Evolutionary conservation across 2,329 filamentous ascomycete genomes (phyloP).

Genomic region (Metarhizium rileyi): DNA sequence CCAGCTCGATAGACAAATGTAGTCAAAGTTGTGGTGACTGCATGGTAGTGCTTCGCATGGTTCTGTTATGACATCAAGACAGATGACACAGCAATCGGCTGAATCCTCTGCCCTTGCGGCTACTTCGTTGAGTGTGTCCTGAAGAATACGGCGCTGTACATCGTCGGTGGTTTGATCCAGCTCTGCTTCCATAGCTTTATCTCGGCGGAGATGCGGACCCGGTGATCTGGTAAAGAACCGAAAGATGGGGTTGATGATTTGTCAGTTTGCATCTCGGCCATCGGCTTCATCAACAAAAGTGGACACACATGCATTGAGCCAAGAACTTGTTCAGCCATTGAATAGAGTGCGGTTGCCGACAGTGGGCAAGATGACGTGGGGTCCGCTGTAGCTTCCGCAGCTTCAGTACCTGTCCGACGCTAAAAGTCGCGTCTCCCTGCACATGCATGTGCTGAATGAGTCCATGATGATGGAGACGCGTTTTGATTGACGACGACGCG

Average conservation of each 20-base stretch:
- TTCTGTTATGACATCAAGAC: slow-evolving; percentile 66
- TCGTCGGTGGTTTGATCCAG: slow-evolving; percentile 17
- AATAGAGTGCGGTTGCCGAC: too few species aligned
- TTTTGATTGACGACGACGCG: neutral
- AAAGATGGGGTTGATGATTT: too few species aligned
- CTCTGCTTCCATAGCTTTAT: neutral
- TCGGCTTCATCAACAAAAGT: too few species aligned
- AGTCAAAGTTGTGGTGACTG: slow-evolving; percentile 74
- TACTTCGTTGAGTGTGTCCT: slow-evolving; percentile 34
- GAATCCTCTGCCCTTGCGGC: slow-evolving; percentile 16
- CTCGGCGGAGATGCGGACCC: neutral
- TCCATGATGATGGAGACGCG: neutral
- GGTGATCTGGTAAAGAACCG: neutral
- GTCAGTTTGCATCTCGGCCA: too few species aligned
- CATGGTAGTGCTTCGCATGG: slow-evolving; percentile 66
- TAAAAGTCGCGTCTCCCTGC: neutral
- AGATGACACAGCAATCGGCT: slow-evolving; percentile 66
- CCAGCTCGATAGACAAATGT: slow-evolving; percentile 76
- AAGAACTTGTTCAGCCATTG: too few species aligned
- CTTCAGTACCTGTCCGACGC: too few species aligned
- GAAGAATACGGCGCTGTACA: slow-evolving; percentile 32
- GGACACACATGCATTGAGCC: too few species aligned
- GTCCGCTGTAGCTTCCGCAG: too few species aligned
- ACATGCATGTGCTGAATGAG: neutral
- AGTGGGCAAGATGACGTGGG: too few species aligned